A percentile compares a stretch with the other conserved stretches of the same genome.
These are phyloP conservation scores for Naganishia cerealis DNA, from an alignment of 1,284 basidiomycete genomes.

Conservation along the genomic window DNA sequence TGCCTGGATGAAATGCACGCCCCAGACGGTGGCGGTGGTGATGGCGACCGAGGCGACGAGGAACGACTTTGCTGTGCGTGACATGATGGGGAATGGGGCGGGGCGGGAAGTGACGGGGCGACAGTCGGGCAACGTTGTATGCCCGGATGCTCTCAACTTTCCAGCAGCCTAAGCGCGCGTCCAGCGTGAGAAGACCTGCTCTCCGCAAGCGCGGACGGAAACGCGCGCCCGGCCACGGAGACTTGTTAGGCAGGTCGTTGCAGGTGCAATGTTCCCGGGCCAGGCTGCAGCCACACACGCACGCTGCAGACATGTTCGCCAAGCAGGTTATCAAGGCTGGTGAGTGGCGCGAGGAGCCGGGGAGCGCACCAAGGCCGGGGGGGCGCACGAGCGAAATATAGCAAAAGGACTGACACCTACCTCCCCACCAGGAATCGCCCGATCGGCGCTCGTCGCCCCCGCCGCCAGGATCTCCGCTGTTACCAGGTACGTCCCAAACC, in stretches of 20 bases:
- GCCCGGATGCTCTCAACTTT: too few relatives aligned
- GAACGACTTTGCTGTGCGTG: constrained; percentile 73
- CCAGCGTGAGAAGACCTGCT: neutral
- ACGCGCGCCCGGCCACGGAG: neutral
- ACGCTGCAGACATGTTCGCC: neutral
- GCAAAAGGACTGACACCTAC: neutral
- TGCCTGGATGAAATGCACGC: constrained; percentile 84
- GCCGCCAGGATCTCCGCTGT: constrained; percentile 46
- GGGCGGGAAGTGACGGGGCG: too few relatives aligned
- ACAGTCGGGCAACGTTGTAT: too few relatives aligned
- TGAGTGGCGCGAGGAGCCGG: neutral
- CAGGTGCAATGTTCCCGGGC: too few relatives aligned
- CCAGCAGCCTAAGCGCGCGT: neutral
- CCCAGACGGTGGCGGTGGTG: constrained; percentile 76
- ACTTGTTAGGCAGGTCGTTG: too few relatives aligned
- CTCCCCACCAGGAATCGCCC: constrained; percentile 38
- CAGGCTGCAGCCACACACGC: neutral
- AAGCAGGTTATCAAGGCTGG: neutral
- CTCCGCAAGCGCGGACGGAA: neutral
- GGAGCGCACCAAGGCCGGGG: neutral
- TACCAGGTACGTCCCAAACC: constrained; percentile 36
- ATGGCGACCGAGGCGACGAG: constrained; percentile 68
- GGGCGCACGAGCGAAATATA: neutral
- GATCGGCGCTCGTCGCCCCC: constrained; percentile 45
- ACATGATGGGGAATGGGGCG: constrained; percentile 57